Conservation (phyloP, 495 filamentous ascomycete species). For the Penicillium malachiteum region DNA sequence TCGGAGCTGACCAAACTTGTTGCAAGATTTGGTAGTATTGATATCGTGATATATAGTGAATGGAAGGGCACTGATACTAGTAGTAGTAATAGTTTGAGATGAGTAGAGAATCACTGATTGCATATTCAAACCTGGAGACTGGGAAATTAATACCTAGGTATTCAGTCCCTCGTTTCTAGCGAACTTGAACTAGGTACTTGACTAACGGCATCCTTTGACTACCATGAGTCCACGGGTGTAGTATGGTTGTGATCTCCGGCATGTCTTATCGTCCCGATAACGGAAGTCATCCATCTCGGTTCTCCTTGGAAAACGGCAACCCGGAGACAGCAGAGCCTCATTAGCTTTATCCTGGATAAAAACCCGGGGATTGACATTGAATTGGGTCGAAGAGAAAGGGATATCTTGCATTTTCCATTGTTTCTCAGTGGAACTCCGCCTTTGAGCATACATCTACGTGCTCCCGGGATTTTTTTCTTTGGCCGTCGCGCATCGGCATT, state of each 20-base stretch:
- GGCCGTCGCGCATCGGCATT: neutral
- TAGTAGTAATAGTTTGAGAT: no score
- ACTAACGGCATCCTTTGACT: neutral
- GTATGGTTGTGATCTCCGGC: neutral
- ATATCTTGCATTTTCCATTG: neutral
- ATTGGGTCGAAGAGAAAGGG: no score
- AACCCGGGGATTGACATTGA: no score
- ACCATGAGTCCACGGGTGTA: neutral
- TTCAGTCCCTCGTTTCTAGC: neutral
- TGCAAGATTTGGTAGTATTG: no score
- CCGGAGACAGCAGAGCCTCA: constrained; percentile 2
- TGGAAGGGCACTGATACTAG: no score
- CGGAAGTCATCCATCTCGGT: neutral
- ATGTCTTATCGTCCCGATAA: constrained; percentile 3
- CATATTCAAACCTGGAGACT: no score
- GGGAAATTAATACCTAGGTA: no score
- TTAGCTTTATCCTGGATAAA: no score
- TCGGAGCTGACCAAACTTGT: no score
- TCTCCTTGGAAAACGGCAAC: neutral
- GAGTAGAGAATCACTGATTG: no score
- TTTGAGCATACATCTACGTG: neutral
- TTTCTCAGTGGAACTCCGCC: neutral
- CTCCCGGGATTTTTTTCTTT: neutral
- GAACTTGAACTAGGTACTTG: neutral
- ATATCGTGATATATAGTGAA: no score